Evolutionary conservation across 352 stramenopile species (phyloP).

Genomic region (Phytophthora vignae): DNA sequence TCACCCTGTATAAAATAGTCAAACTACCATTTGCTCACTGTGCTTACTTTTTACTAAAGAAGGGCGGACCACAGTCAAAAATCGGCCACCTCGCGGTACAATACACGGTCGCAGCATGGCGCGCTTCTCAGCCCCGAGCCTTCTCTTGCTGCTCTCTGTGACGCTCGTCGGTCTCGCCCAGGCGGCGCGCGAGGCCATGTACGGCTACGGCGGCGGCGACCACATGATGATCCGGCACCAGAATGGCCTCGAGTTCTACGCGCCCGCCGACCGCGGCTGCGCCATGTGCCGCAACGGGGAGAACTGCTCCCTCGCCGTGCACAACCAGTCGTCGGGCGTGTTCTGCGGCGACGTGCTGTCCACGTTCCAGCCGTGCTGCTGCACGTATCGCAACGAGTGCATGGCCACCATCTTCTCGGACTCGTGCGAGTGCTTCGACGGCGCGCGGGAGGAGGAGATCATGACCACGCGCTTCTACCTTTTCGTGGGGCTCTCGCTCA

Average conservation of each 20-base stretch:
- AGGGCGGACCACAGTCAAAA: conserved; percentile 18
- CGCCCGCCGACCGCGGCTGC: conserved; percentile 55
- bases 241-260: conserved; percentile 44
- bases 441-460: conserved; percentile 62
- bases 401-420: conserved; percentile 81
- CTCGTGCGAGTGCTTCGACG: conserved; percentile 74
- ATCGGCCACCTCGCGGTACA: conserved; percentile 6
- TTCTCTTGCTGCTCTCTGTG: conserved; percentile 14
- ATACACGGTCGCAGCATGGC: not conserved
- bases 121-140: not conserved
- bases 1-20: no score
- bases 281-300: conserved; percentile 60
- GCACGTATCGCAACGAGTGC: conserved; percentile 76
- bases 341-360: conserved; percentile 75
- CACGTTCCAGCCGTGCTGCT: conserved; percentile 81
- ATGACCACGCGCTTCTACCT: conserved; percentile 78
- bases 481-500: conserved; percentile 66
- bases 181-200: conserved; percentile 24
- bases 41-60: not conserved
- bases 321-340: conserved; percentile 58
- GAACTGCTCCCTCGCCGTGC: conserved; percentile 73
- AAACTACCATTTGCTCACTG: no score
- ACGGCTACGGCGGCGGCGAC: conserved; percentile 16
- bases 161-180: conserved; percentile 3
- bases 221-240: conserved; percentile 29